A percentile compares a stretch with the other conserved stretches of the same genome.
phyloP scores from a whole-genome alignment of 2,329 filamentous ascomycete species.

The Piedraia hortae region DNA sequence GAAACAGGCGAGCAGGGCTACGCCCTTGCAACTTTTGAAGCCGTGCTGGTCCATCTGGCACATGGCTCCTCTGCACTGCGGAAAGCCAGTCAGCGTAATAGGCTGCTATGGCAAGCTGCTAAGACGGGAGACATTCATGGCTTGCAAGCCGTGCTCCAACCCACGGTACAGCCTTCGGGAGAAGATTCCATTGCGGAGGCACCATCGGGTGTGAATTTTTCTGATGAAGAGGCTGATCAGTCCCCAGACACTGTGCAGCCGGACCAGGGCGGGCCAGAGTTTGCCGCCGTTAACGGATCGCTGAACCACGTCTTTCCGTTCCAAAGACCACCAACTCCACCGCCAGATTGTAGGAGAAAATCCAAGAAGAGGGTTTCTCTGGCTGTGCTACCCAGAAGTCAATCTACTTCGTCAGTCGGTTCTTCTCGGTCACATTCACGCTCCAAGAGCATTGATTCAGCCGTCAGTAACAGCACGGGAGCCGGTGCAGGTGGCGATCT shows the following conservation, averaged over 20 bases:
- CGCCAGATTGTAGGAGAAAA: conserved; percentile 22
- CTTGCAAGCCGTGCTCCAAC: conserved; percentile 56
- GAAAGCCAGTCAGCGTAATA: conserved; percentile 64
- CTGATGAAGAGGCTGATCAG: conserved; percentile 3
- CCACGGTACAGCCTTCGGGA: conserved; percentile 11
- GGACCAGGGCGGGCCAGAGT: conserved; percentile 4
- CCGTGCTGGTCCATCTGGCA: conserved; percentile 65
- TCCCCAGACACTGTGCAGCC: neutral
- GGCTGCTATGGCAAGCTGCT: conserved; percentile 63
- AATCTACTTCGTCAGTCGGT: conserved; percentile 61
- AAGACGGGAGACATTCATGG: conserved; percentile 49
- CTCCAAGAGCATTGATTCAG: conserved; percentile 52
- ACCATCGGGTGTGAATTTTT: conserved; percentile 4
- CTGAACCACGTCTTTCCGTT: conserved; percentile 82
- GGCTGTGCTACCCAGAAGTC: conserved; percentile 45
- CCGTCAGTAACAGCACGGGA: conserved; percentile 20
- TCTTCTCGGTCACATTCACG: conserved; percentile 45
- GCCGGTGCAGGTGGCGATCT: conserved; percentile 72
- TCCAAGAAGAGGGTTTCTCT: conserved; percentile 56
- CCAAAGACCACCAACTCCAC: conserved; percentile 30
- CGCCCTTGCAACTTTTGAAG: conserved; percentile 83
- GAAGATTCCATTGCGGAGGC: conserved; percentile 5
- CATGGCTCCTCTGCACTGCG: conserved; percentile 58
- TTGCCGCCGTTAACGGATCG: conserved; percentile 15
- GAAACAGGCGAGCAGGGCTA: conserved; percentile 93